Base-by-base conservation (phyloP, 2,329 filamentous ascomycete species). In the Aspergillus carbonarius region DNA sequence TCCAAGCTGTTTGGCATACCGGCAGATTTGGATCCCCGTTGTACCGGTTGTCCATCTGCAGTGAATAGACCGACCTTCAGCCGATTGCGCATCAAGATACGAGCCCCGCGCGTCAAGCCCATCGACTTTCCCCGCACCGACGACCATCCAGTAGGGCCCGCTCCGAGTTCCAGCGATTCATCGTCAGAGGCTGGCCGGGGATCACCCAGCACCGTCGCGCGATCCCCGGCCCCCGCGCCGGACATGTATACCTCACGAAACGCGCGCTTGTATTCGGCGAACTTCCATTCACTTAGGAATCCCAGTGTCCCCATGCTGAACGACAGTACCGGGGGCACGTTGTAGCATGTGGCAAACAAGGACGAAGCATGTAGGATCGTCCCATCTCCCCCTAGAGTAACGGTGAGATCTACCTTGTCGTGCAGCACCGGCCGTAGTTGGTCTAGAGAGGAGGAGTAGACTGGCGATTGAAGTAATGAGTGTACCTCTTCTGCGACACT, bases 231-330 rank as follows among this genome's bases (percentile, higher is more conserved):
- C 23, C 76, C 75, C 23, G 86, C 83, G 3, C 87, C 88, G 40
- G 86, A 88, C 90, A 96, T 96, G 78, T 96, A 97, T 54, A 95
- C 91, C 72, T 97, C 91, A 50, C 92, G 82, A 79, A 96, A 96
- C 0, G 95, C 95, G 50, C 91, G 85, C 76, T 96, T 96, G 78
- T 96, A 91, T 68, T 98, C 93, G 6, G 83, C 82, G 72, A 98
- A 98, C 68, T 95, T 96, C 93, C 93, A 99, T 76, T 98, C 93
- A 15, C 93, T 93, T 7, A 99, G 79, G 66, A 99, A 99, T 0
- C 95, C 95, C 0, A 99, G 80, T 0, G 93, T 96, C 5, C 95
- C 95, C 91, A 99, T 97, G 72, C 92, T 96, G 72, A 99, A 99
- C 1, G 91, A 92, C 7, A 99, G 81, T 34, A 99, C 90, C 0